phyloP scores from a whole-genome alignment of 176 grass and related monocot species.

The Lolium rigidum region DNA sequence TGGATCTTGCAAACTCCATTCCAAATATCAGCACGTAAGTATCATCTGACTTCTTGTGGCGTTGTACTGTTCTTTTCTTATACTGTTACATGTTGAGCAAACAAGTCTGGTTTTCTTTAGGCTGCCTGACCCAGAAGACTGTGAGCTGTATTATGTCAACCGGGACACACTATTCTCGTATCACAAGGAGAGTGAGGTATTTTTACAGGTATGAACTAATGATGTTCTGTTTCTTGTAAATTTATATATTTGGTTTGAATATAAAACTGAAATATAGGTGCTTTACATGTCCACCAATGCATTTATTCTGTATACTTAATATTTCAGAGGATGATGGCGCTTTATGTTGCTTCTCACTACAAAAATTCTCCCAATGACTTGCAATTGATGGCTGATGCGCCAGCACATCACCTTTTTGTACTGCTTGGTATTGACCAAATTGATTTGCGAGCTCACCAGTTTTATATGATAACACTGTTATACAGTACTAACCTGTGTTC shows the following conservation, averaged over 20 bases:
- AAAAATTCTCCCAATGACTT: constrained; percentile 99
- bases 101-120: constrained; percentile 35
- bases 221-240: constrained; percentile 10
- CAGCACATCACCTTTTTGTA: constrained; percentile 95
- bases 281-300: no score
- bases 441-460: neutral
- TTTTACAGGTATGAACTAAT: constrained; percentile 74
- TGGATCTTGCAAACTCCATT: constrained; percentile 88
- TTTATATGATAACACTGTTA: constrained; percentile 14
- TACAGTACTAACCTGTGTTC: constrained; percentile 8
- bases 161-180: constrained; percentile 98
- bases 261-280: neutral
- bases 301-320: constrained; percentile 41
- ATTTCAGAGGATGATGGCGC: constrained; percentile 97
- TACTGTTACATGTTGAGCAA: neutral
- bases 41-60: constrained; percentile 28
- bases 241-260: constrained; percentile 20
- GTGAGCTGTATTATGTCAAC: constrained; percentile 96
- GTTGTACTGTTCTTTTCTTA: neutral
- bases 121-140: constrained; percentile 78
- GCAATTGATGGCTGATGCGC: constrained; percentile 98
- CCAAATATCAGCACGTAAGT: constrained; percentile 85
- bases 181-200: constrained; percentile 94
- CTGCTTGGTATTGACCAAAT: constrained; percentile 74
- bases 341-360: constrained; percentile 99